Conservation (phyloP, 2,329 filamentous ascomycete genomes). For the Trichoderma semiorbis region DNA sequence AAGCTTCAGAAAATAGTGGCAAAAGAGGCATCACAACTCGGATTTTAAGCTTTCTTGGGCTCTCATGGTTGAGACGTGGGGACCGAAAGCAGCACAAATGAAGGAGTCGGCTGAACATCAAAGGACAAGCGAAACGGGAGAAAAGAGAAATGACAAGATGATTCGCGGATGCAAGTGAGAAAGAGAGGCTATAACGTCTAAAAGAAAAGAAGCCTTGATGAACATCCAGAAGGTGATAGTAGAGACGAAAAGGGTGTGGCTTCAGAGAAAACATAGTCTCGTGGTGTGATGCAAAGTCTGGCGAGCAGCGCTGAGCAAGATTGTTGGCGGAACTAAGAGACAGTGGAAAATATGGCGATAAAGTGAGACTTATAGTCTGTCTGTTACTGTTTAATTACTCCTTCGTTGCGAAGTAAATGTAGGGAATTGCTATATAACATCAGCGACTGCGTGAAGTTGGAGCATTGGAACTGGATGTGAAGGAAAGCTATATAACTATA, state of each 20-base stretch:
- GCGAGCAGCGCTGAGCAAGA: background rate
- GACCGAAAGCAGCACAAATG: background rate
- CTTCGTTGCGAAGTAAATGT: background rate
- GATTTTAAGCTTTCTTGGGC: background rate
- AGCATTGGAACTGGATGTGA: too few relatives aligned
- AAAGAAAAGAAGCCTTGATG: background rate
- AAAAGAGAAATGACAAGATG: background rate
- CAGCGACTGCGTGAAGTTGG: too few relatives aligned
- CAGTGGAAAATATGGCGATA: background rate
- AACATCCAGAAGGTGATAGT: background rate
- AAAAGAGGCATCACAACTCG: background rate
- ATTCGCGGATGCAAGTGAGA: too few relatives aligned
- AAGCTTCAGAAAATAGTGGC: background rate
- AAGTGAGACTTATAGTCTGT: background rate
- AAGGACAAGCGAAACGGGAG: background rate
- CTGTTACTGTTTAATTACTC: background rate
- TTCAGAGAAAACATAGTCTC: background rate
- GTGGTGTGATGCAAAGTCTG: background rate
- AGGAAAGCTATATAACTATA: too few relatives aligned
- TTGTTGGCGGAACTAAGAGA: background rate
- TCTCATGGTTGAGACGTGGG: background rate
- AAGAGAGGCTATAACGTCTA: background rate
- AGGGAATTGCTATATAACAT: background rate
- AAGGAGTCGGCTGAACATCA: background rate
- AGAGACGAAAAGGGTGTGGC: background rate